A percentile compares a stretch with the other conserved stretches of the same genome.
These are phyloP conservation scores for Aspergillus pseudoterreus DNA, from an alignment of 2,329 filamentous ascomycete genomes.

Conservation along the genomic window DNA sequence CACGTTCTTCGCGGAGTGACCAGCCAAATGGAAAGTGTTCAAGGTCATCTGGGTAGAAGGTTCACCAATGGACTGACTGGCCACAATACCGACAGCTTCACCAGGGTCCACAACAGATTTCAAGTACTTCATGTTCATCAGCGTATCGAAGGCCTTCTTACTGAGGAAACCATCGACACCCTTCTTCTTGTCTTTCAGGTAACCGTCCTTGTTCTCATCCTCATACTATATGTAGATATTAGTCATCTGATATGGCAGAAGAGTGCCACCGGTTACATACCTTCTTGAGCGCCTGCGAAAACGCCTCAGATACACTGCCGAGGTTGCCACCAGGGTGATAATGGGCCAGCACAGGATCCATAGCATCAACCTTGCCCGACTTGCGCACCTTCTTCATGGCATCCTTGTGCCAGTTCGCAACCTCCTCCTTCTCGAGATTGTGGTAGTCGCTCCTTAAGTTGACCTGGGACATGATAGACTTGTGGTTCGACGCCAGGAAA, in stretches of 20 bases:
- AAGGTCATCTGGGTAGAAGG: constrained; percentile 99
- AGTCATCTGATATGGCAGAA: constrained; percentile 8
- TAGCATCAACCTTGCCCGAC: constrained; percentile 61
- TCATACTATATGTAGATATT: constrained; percentile 55
- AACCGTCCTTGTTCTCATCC: constrained; percentile 65
- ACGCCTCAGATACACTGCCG: constrained; percentile 85
- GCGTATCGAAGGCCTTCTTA: constrained; percentile 74
- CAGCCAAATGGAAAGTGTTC: constrained; percentile 99
- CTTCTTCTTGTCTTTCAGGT: constrained; percentile 60
- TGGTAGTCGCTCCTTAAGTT: constrained; percentile 58
- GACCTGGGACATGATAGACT: constrained; percentile 73
- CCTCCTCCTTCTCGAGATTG: constrained; percentile 64
- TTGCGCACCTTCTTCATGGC: constrained; percentile 78
- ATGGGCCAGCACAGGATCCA: constrained; percentile 70
- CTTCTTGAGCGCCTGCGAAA: constrained; percentile 66
- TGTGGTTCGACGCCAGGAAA: constrained; percentile 82
- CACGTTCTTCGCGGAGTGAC: constrained; percentile 97
- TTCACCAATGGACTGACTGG: constrained; percentile 93
- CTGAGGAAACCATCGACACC: constrained; percentile 38
- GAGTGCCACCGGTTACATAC: constrained; percentile 30
- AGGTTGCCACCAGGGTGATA: constrained; percentile 74
- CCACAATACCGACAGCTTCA: constrained; percentile 94
- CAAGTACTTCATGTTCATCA: constrained; percentile 90
- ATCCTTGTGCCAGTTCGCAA: constrained; percentile 58
- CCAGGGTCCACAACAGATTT: constrained; percentile 89